Evolutionary conservation across 2,329 filamentous ascomycete genomes (phyloP).

Genomic region (Ophiosphaerella korrae): DNA sequence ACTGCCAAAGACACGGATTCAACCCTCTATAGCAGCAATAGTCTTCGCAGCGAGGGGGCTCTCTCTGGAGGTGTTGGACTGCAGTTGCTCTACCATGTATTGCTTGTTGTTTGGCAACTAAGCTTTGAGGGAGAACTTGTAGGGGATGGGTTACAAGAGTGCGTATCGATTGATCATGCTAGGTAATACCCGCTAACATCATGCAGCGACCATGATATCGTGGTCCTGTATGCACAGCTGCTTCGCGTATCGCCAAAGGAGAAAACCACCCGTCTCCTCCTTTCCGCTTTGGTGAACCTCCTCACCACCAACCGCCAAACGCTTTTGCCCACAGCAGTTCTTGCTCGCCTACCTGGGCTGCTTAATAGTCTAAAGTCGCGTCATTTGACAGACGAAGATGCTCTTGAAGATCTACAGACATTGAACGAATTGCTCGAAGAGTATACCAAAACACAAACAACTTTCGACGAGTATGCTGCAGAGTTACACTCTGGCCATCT

Average conservation of each 20-base stretch:
- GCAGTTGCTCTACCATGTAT: conserved; percentile 90
- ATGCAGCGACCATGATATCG: conserved; percentile 84
- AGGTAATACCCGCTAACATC: conserved; percentile 16
- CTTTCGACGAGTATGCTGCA: conserved; percentile 73
- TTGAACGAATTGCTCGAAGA: conserved; percentile 74
- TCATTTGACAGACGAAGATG: conserved; percentile 58
- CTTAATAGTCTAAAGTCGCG: conserved; percentile 62
- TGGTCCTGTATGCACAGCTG: conserved; percentile 89
- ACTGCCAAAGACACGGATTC: conserved; percentile 72
- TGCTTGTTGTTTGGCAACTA: conserved; percentile 94
- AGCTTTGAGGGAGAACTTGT: conserved; percentile 79
- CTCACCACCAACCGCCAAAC: conserved; percentile 72
- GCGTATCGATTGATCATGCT: conserved; percentile 42
- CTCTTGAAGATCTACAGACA: conserved; percentile 56
- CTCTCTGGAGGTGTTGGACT: conserved; percentile 80
- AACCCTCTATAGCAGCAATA: conserved; percentile 56
- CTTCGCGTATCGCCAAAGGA: conserved; percentile 93
- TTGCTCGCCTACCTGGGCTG: conserved; percentile 75
- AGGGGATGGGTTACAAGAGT: conserved; percentile 86
- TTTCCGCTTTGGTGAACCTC: conserved; percentile 89
- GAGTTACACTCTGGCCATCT: conserved; percentile 86
- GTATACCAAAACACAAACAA: conserved; percentile 73
- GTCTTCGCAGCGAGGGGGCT: conserved; percentile 67
- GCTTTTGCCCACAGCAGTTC: conserved; percentile 80
- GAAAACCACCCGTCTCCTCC: conserved; percentile 90